Evolutionary conservation across 2,329 filamentous ascomycete genomes (phyloP), one percentile per base, ranked within the genome.

Genomic region (Cladorrhinum sp.): DNA sequence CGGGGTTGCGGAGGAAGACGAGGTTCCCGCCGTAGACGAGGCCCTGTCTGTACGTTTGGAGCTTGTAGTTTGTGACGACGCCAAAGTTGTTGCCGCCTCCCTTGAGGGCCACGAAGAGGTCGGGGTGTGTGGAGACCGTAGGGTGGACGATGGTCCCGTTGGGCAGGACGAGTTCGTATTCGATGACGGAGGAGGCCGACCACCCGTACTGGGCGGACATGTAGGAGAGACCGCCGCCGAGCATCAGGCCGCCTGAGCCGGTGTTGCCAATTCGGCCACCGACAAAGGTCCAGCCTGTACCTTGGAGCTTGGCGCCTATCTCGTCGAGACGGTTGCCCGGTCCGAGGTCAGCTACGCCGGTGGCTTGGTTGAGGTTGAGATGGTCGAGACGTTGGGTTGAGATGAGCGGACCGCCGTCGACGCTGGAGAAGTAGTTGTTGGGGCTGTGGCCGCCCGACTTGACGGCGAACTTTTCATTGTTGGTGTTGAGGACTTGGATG

Each of bases 381-480:
- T 76, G 67, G 52, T 81, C 71, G 16, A 79, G 74, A 2, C 76
- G 71, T 60, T 72, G 73, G 10, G 82, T 75, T 16, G 81, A 81
- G 62, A 86, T 78, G 4, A 81, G 69, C 1, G 81, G 73, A 0
- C 81, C 81, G 1, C 72, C 77, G 13, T 77, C 69, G 51, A 81
- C 78, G 64, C 78, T 85, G 1, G 82, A 77, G 41, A 78, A 79
- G 62, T 79, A 79, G 18, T 79, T 75, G 66, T 84, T 84, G 3
- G 82, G 79, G 59, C 80, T 82, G 70, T 86, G 83, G 1, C 84
- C 84, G 25, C 83, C 84, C 7, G 80, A 80, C 65, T 83, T 81
- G 65, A 84, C 71, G 6, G 83, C 82, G 64, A 86, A 86, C 2
- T 18, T 24, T 65, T 66, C 65, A 22, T 60, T 62, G 60, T 64